These are phyloP conservation scores for Yamadazyma sp. DNA, from an alignment of 805 yeast genomes.

Conservation along the genomic window DNA sequence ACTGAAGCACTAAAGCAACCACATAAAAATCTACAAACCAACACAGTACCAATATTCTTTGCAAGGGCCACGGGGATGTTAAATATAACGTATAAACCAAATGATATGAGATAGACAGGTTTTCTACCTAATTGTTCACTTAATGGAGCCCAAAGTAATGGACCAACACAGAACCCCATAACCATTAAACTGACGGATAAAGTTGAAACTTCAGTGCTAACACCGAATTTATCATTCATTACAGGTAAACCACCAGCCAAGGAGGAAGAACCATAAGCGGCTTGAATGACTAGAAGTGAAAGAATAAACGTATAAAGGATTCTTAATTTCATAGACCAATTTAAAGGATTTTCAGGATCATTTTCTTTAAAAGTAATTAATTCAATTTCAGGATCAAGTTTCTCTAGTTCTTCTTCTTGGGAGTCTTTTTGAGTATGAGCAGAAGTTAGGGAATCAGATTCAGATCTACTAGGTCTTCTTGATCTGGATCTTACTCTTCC, in stretches of 20 bases:
- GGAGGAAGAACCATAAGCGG: slow-evolving; percentile 91
- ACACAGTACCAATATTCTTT: slow-evolving; percentile 74
- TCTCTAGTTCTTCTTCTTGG: slow-evolving; percentile 13
- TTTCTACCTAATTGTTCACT: slow-evolving; percentile 84
- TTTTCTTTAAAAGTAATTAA: slow-evolving; percentile 76
- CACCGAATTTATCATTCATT: slow-evolving; percentile 62
- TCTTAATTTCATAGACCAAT: slow-evolving; percentile 60
- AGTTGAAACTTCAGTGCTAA: slow-evolving; percentile 74
- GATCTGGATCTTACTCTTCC: slow-evolving; percentile 62
- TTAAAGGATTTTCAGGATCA: slow-evolving; percentile 89
- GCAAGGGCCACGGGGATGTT: slow-evolving; percentile 86
- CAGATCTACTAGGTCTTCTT: slow-evolving; percentile 10
- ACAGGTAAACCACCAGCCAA: slow-evolving; percentile 82
- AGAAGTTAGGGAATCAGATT: not conserved
- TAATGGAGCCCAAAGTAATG: slow-evolving; percentile 85
- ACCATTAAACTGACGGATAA: slow-evolving; percentile 86
- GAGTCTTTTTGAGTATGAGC: slow-evolving; percentile 1
- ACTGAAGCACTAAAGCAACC: slow-evolving; percentile 87
- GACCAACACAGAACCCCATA: slow-evolving; percentile 83
- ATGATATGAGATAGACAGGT: slow-evolving; percentile 75
- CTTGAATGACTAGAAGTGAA: slow-evolving; percentile 75
- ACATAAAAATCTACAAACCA: slow-evolving; percentile 81
- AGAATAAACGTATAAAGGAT: slow-evolving; percentile 69
- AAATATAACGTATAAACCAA: slow-evolving; percentile 71
- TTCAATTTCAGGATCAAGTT: slow-evolving; percentile 64